phyloP scores from a whole-genome alignment of 208 protist genomes.

The Acanthamoeba lenticulata region DNA sequence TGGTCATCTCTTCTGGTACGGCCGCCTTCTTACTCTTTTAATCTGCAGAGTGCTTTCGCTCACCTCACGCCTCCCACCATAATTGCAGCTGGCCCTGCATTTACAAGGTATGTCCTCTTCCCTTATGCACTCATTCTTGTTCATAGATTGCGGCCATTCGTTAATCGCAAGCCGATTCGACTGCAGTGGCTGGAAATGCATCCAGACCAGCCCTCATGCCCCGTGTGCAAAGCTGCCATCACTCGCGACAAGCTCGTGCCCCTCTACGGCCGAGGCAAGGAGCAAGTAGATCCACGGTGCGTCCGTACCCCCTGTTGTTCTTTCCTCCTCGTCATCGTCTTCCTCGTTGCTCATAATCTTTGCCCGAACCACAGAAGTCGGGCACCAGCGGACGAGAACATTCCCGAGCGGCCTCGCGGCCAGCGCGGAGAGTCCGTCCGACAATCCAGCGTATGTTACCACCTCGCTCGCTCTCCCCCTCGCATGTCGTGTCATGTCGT shows the following conservation, averaged over 20 bases:
- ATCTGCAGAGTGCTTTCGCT: too few relatives aligned
- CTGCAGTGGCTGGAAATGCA: conserved; percentile 76
- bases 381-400: not conserved
- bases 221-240: conserved; percentile 80
- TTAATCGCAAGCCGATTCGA: too few relatives aligned
- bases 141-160: not conserved
- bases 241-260: conserved; percentile 78
- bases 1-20: conserved; percentile 80
- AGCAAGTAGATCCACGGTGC: conserved; percentile 14
- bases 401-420: conserved; percentile 10
- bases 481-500: too few relatives aligned
- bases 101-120: conserved; percentile 32
- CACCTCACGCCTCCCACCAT: too few relatives aligned
- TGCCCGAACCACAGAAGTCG: not conserved
- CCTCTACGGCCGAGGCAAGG: conserved; percentile 73
- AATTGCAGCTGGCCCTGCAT: conserved; percentile 79
- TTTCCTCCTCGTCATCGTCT: not conserved
- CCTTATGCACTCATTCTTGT: not conserved
- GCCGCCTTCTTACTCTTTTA: too few relatives aligned
- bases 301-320: not conserved
- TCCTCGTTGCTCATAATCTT: not conserved
- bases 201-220: conserved; percentile 67
- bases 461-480: too few relatives aligned
- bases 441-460: conserved; percentile 45
- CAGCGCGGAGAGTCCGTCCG: conserved; percentile 55